Evolutionary conservation across 108 stramenopile genomes (phyloP), one percentile per base, ranked within the genome.

Genomic region (Cyclotella choctawhatcheeana): DNA sequence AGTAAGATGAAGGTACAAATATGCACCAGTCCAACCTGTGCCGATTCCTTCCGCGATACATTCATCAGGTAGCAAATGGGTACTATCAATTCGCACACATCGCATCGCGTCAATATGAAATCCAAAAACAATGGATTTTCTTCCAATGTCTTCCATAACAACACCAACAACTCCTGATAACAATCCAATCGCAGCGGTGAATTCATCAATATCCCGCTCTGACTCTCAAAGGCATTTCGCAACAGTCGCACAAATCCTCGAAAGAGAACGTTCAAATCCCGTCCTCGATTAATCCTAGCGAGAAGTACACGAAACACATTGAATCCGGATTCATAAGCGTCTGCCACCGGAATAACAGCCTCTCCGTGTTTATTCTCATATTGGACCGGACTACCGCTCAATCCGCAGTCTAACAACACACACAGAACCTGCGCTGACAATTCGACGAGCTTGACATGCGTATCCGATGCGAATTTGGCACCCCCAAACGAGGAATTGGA

Each of bases 121-220:
- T 86, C 82, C 85, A 92, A 86, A 70, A 99, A 98, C 0, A 88
- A 52, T 5, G 94, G 92, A 75, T 98, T 99, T 56, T 96, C 95
- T 63, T 98, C 97, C 31, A 98, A 69, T 22, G 96, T 85, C 84
- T 98, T 97, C 99, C 99, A 99, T 12, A 99, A 74, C 44, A 99
- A 81, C 13, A 98, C 92, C 24, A 99, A 73, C 24, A 97, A 34
- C 82, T 99, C 99, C 74, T 98, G 97, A 69, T 93, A 88, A 73
- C 96, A 97, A 37, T 94, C 86, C 35, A 97, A 55, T 59, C 84
- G 81, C 53, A 73, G 69, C 1, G 88, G 67, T 6, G 90, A 85
- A 27, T 77, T 73, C 21, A 96, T 95, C 43, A 98, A 78, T 35
- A 90, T 89, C 3, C 95, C 84, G 56, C 68, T 86, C 74, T 92